These are phyloP conservation scores for Pouteria glomerata DNA, from an alignment of 148 eudicot genomes.

Conservation along the genomic window DNA sequence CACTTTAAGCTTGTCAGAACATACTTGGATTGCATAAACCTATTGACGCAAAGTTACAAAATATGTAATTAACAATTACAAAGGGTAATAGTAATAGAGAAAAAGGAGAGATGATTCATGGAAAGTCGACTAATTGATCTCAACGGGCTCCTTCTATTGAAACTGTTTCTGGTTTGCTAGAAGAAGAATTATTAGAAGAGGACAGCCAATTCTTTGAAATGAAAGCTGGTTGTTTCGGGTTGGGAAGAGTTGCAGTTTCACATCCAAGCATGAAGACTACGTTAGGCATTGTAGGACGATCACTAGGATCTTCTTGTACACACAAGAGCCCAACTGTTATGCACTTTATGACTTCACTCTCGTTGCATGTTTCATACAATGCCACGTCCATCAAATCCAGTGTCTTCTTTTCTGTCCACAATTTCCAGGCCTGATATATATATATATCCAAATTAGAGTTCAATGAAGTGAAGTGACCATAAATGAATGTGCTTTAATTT, in stretches of 20 bases:
- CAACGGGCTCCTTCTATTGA: too few relatives aligned
- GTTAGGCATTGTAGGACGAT: slow-evolving; percentile 20
- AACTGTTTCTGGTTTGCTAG: slow-evolving; percentile 7
- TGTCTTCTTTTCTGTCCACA: slow-evolving; percentile 18
- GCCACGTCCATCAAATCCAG: slow-evolving; percentile 9
- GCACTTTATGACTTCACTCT: slow-evolving; percentile 18
- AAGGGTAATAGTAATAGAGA: too few relatives aligned
- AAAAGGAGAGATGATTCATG: too few relatives aligned
- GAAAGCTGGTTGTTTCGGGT: slow-evolving; percentile 24
- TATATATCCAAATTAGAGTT: neutral
- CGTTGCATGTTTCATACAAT: neutral
- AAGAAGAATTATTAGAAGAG: slow-evolving; percentile 9
- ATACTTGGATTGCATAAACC: too few relatives aligned
- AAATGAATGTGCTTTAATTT: too few relatives aligned
- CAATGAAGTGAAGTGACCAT: neutral
- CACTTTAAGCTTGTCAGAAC: too few relatives aligned
- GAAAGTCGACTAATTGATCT: too few relatives aligned
- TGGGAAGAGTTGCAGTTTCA: slow-evolving; percentile 16
- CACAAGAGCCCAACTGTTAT: slow-evolving; percentile 18
- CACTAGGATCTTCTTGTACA: slow-evolving; percentile 24
- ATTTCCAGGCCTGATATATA: slow-evolving; percentile 15
- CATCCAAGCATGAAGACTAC: slow-evolving; percentile 14
- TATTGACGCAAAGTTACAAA: too few relatives aligned
- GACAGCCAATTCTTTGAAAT: neutral
- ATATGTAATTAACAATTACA: too few relatives aligned